Conservation (phyloP, 176 grass and related monocot species). For the Bonia amplexicaulis region DNA sequence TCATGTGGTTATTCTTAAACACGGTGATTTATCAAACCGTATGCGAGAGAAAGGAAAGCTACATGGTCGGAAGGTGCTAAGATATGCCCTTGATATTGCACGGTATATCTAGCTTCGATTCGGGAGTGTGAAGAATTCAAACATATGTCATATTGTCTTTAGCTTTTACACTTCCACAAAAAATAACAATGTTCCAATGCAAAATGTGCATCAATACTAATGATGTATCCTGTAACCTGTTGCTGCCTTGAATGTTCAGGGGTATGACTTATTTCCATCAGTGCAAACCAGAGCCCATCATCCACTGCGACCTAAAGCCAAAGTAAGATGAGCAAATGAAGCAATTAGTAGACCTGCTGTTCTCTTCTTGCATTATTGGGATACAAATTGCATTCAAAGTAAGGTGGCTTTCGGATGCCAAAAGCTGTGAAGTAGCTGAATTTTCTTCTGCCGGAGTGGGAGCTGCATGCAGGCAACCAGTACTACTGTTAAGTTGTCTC, state of each 20-base stretch:
- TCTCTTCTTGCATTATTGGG: background rate
- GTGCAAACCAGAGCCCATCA: slow-evolving; percentile 84
- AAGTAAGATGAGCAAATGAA: slow-evolving; percentile 91
- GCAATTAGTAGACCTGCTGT: background rate
- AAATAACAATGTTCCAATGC: background rate
- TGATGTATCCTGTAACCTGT: background rate
- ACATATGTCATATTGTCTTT: background rate
- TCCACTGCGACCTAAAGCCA: slow-evolving; percentile 90
- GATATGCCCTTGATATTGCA: too few species aligned
- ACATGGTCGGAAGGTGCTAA: slow-evolving; percentile 59
- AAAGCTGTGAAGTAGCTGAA: slow-evolving; percentile 88
- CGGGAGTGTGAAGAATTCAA: background rate
- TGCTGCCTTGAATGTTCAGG: slow-evolving; percentile 42
- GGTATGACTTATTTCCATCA: slow-evolving; percentile 98
- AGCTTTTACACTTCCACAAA: background rate
- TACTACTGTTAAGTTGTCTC: too few species aligned
- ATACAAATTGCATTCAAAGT: slow-evolving; percentile 11
- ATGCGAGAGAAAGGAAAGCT: slow-evolving; percentile 83
- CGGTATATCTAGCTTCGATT: slow-evolving; percentile 35
- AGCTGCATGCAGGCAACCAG: too few species aligned
- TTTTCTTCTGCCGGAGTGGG: slow-evolving; percentile 56
- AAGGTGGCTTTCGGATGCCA: slow-evolving; percentile 14
- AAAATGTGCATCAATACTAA: background rate
- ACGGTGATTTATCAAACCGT: slow-evolving; percentile 54
- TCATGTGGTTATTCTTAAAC: background rate